Evolutionary conservation across 202 grass and related monocot species (phyloP).

Genomic region (Dendrocalamus latiflorus): DNA sequence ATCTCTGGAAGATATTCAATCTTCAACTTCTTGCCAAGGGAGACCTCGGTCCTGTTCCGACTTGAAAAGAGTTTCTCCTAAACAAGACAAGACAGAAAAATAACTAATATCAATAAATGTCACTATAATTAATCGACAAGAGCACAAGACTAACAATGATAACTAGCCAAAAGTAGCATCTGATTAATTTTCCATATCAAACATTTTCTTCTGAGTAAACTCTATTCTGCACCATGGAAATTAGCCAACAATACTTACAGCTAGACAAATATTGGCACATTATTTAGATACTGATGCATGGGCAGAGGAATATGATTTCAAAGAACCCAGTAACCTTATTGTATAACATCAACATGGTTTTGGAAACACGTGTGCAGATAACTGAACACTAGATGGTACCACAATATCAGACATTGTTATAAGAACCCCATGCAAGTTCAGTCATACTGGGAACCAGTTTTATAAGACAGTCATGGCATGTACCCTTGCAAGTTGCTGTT

Average conservation of each 20-base stretch:
- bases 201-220: background rate
- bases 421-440: background rate
- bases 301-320: background rate
- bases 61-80: conserved; percentile 82
- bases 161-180: background rate
- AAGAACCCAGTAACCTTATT: background rate
- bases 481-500: background rate
- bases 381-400: no score
- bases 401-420: background rate
- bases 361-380: background rate
- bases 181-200: conserved; percentile 8
- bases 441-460: background rate
- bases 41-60: conserved; percentile 86
- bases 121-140: background rate
- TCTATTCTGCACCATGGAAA: background rate
- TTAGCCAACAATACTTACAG: background rate
- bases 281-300: conserved; percentile 1
- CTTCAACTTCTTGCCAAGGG: conserved; percentile 98
- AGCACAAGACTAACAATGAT: background rate
- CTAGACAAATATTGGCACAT: background rate
- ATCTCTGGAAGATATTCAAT: conserved; percentile 96
- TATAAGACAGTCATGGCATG: background rate
- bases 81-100: conserved; percentile 9
- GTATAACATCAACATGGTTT: background rate
- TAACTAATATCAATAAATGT: background rate